Evolutionary conservation across 352 stramenopile genomes (phyloP).

Genomic region (Phytophthora nicotianae): DNA sequence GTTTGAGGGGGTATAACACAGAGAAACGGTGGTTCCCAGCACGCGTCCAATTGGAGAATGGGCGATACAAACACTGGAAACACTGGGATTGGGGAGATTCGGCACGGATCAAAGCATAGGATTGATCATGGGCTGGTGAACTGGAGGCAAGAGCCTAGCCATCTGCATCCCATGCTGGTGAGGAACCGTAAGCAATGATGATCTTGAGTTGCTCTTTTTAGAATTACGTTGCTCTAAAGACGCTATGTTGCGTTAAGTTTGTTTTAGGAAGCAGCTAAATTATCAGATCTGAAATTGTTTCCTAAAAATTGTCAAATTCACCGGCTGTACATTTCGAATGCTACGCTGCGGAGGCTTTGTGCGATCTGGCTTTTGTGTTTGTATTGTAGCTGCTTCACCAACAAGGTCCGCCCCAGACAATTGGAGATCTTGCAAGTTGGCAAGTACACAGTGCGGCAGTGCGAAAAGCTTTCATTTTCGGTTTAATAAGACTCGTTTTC

Average conservation of each 20-base stretch:
- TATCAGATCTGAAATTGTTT: conserved; percentile 6
- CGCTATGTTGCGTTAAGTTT: background rate
- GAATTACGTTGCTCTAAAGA: background rate
- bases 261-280: no score
- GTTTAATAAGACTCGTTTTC: no score
- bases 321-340: conserved; percentile 22
- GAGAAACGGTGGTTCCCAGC: conserved; percentile 10
- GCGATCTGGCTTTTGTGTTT: background rate
- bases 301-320: background rate
- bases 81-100: conserved; percentile 28
- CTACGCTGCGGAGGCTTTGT: conserved; percentile 16
- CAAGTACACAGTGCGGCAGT: no score
- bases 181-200: background rate
- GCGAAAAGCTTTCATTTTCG: no score
- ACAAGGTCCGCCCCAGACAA: conserved; percentile 3
- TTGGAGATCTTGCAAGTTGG: background rate
- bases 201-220: background rate
- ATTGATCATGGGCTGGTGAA: conserved; percentile 34
- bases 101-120: conserved; percentile 30
- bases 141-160: conserved; percentile 17
- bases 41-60: conserved; percentile 36
- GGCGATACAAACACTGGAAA: conserved; percentile 9
- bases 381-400: background rate
- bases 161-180: conserved; percentile 19
- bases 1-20: background rate